phyloP scores from a whole-genome alignment of 129 eudicot species.

The Helianthus annuus region HanXRQr2.0-SUNRISE NC_035442.2:111365093-111365592 shows the following conservation, averaged over 20 bases:
- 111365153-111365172: too few relatives aligned
- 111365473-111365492: slow-evolving; percentile 25
- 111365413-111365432: background rate
- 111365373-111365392: background rate
- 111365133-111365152: background rate
- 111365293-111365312: background rate
- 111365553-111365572: too few relatives aligned
- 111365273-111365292: slow-evolving; percentile 4
- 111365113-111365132: background rate
- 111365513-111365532: slow-evolving; percentile 7
- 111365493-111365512: slow-evolving; percentile 16
- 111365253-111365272: background rate
- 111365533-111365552: too few relatives aligned
- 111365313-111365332: background rate
- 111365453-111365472: background rate
- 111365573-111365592: background rate
- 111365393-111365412: background rate
- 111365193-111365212: too few relatives aligned
- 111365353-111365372: background rate
- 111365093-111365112: background rate
- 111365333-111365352: background rate
- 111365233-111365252: background rate
- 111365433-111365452: too few relatives aligned
- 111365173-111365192: too few relatives aligned
- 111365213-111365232: background rate